Base-by-base conservation (phyloP, 2,329 filamentous ascomycete genomes). In the Paecilomyces sp. region DNA sequence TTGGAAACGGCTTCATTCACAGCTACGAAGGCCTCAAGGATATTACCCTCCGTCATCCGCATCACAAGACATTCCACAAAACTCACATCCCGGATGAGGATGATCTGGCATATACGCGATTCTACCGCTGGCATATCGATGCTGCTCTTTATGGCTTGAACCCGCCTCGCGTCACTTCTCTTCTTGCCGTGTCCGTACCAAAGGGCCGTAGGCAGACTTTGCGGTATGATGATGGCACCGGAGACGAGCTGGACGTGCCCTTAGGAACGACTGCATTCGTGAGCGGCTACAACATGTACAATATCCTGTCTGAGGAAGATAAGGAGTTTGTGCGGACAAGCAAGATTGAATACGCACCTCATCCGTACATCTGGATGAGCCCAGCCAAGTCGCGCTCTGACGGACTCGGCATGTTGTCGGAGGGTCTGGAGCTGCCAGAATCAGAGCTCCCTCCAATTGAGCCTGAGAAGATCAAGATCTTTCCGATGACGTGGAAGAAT, bases 341-440 rank as follows among this genome's bases (percentile, higher is more conserved):
- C 22, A 84, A 80, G 60, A 82, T 91, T 54, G 88, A 92, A 74
- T 92, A 92, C 69, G 88, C 89, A 0, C 82, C 89, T 2, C 89
- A 92, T 66, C 89, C 89, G 4, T 92, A 92, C 73, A 85, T 92
- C 62, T 93, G 89, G 89, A 92, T 92, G 88, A 85, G 82, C 60
- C 72, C 79, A 25, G 87, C 89, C 54, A 85, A 83, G 66, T 87
- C 88, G 47, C 84, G 83, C 15, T 78, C 87, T 6, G 84, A 86
- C 56, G 90, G 89, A 0, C 82, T 92, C 0, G 90, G 89, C n/a
- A 75, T 92, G 59, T 77, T 88, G 28, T 88, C 85, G 0, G 85
- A 90, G 60, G 82, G 79, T 54, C 80, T 81, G 34, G 89, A 92
- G 67, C 77, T 91, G 1, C 71, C 84, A 0, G 57, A 79, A 0